Evolutionary conservation across 164 flowering plant genomes (phyloP), one percentile per base, ranked within the genome.

Genomic region (Piper betle): DNA sequence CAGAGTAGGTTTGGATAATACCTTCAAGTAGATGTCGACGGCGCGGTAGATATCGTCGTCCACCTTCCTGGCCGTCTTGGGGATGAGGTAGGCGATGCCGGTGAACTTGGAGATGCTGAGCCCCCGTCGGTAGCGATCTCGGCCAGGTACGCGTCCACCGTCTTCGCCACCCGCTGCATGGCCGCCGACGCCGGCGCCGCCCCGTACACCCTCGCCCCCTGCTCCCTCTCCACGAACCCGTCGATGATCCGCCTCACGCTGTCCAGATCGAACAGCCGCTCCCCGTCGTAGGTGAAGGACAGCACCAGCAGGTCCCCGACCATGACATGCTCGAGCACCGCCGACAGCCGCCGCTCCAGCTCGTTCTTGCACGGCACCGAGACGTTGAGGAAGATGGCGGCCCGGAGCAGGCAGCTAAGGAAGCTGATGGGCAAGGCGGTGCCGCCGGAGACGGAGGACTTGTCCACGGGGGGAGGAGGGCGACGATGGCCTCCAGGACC

Each of bases 1-100:
- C 13, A 58, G 4, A 39, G 13, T 39, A 58, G 18, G 16, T 58
- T n/a, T 7, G 57, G 25, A 16, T 10, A 41, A 55, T 37, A 86
- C 97, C 92, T 91, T 91, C 39, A 91, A 65, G 63, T 73, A 91
- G 63, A 91, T 91, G 63, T 91, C 98, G 19, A 83, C 69, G 42
- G 96, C 95, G 3, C 96, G 71, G 53, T 91, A 88, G 15, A 91
- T 83, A 79, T 91, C 95, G 68, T 91, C 98, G 20, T 91, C 95
- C 0, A 79, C 77, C 57, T 81, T 81, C 50, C 96, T 73, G 0
- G 93, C 86, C 0, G 41, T 72, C 67, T 85, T 88, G 2, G 92
- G 95, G 6, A 88, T 73, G 48, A 92, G 75, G 64, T 70, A 78
- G 0, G 98, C 95, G 59, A 91, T 85, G 39, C 92, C 92, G 52